Percentiles rank a stretch among this genome's conserved stretches.
Evolutionary conservation across 306 rosid species (phyloP).

Genomic region (Cucurbita moschata): DNA sequence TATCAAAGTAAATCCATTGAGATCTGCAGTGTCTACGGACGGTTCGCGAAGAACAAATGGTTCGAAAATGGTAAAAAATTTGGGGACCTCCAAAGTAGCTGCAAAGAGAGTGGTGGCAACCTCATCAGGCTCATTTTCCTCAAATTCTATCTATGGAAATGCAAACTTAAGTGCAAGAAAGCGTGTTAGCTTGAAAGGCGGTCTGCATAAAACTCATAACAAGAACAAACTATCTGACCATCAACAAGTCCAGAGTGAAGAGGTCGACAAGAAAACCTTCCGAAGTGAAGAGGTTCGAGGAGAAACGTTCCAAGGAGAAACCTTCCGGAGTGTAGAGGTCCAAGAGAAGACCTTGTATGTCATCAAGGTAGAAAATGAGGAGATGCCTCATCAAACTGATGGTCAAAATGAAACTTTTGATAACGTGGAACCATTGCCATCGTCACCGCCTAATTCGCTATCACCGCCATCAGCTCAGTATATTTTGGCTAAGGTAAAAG

Average conservation of each 20-base stretch:
- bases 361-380: conserved; percentile 42
- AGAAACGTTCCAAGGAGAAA: conserved; percentile 27
- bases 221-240: conserved; percentile 18
- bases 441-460: neutral
- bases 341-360: conserved; percentile 61
- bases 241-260: conserved; percentile 10
- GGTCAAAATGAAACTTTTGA: conserved; percentile 18
- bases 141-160: conserved; percentile 26
- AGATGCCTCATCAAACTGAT: conserved; percentile 24
- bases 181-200: conserved; percentile 21
- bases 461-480: conserved; percentile 11
- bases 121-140: conserved; percentile 18
- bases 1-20: conserved; percentile 15
- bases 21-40: conserved; percentile 20
- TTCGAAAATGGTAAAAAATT: conserved; percentile 24
- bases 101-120: conserved; percentile 27
- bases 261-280: neutral
- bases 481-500: conserved; percentile 19
- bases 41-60: conserved; percentile 15
- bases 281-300: conserved; percentile 31
- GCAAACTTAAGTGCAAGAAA: conserved; percentile 30
- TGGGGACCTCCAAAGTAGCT: conserved; percentile 20
- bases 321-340: conserved; percentile 16
- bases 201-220: conserved; percentile 16
- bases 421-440: conserved; percentile 3